Evolutionary conservation across 352 stramenopile species (phyloP).

Genomic region (Pythium dissotocum): DNA sequence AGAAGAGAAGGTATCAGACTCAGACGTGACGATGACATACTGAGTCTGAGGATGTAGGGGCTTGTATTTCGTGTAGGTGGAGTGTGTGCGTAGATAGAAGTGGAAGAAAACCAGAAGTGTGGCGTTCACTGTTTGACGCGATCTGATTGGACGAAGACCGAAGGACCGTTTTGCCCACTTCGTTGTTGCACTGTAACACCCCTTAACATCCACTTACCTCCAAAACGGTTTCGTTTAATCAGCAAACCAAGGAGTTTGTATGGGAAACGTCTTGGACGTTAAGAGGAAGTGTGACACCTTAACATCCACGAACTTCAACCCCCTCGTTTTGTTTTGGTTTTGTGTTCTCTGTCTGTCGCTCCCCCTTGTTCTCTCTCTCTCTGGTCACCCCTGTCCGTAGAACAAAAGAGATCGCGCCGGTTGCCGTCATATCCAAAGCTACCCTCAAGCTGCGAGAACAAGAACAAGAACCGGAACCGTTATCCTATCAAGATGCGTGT

Average conservation of each 20-base stretch:
- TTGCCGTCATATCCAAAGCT: constrained; percentile 25
- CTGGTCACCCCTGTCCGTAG: not conserved
- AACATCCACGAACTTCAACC: constrained; percentile 32
- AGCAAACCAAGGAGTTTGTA: constrained; percentile 11
- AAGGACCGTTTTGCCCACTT: constrained; percentile 14
- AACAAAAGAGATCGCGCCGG: not conserved
- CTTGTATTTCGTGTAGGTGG: constrained; percentile 1
- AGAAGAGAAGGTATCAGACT: not conserved
- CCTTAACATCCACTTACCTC: constrained; percentile 28
- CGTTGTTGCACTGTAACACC: constrained; percentile 14
- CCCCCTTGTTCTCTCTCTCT: constrained; percentile 12
- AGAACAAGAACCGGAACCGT: constrained; percentile 9
- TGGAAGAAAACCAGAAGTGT: constrained; percentile 5
- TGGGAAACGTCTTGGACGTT: constrained; percentile 6
- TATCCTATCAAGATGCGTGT: constrained; percentile 23
- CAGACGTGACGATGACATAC: not conserved
- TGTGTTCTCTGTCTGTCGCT: constrained; percentile 13
- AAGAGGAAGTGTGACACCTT: constrained; percentile 4
- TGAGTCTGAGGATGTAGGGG: constrained; percentile 2
- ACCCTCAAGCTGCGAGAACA: constrained; percentile 11
- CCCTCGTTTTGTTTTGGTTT: constrained; percentile 9
- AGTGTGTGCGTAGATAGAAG: not conserved
- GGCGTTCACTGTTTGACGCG: constrained; percentile 18
- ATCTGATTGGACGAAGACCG: constrained; percentile 28
- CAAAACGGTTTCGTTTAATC: constrained; percentile 8